phyloP scores from a whole-genome alignment of 345 rosid genomes.

The Murraya koenigii region DNA sequence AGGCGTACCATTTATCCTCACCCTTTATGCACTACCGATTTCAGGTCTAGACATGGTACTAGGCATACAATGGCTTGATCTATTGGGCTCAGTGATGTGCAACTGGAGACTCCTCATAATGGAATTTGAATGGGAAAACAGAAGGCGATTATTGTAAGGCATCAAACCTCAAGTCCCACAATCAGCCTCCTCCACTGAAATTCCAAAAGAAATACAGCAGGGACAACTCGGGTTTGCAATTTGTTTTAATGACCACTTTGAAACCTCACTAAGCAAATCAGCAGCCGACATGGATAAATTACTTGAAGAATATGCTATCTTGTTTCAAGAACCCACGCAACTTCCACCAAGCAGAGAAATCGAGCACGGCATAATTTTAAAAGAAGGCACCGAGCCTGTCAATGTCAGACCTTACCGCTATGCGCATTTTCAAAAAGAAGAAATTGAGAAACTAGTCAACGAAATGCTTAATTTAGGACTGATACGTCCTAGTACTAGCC shows the following conservation, averaged over 20 bases:
- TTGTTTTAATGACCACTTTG: too few relatives aligned
- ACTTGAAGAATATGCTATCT: background rate
- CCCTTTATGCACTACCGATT: background rate
- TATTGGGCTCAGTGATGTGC: background rate
- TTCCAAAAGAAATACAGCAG: background rate
- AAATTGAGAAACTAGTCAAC: background rate
- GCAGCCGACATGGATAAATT: background rate
- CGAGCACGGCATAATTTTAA: background rate
- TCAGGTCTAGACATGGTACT: background rate
- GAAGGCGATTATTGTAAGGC: background rate
- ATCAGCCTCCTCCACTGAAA: too few relatives aligned
- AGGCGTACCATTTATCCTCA: background rate
- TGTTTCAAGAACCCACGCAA: background rate
- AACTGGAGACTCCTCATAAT: background rate
- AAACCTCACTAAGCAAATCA: background rate
- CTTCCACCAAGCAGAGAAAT: background rate
- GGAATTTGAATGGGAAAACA: background rate
- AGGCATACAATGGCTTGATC: background rate
- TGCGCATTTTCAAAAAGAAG: background rate
- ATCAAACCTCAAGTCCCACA: background rate
- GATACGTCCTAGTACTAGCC: background rate
- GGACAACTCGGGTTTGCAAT: background rate
- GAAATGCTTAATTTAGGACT: background rate
- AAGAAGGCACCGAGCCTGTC: background rate
- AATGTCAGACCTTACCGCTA: background rate